Percentiles rank a stretch among this genome's conserved stretches.
phyloP scores from a whole-genome alignment of 805 yeast species.

The Kodamaea jinghongensis region DNA sequence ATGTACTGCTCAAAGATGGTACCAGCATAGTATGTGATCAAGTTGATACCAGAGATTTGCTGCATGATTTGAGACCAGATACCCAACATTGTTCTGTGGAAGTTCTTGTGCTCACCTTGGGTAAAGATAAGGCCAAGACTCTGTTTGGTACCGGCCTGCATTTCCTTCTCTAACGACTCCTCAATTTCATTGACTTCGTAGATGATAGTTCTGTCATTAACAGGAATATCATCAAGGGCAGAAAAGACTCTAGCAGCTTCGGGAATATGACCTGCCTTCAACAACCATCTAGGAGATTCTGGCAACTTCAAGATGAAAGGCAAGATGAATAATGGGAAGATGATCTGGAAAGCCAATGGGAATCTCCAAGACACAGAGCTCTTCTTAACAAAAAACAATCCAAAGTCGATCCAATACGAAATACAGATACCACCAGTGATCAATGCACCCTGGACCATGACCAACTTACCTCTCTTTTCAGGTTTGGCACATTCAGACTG shows the following conservation, averaged over 20 bases:
- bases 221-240: slow-evolving; percentile 10
- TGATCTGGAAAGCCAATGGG: slow-evolving; percentile 5
- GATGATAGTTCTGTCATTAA: slow-evolving; percentile 10
- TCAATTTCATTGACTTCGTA: slow-evolving; percentile 20
- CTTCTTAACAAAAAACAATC: slow-evolving; percentile 7
- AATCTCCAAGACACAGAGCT: slow-evolving; percentile 11
- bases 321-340: slow-evolving; percentile 5
- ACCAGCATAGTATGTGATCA: slow-evolving; percentile 44
- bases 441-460: slow-evolving; percentile 22
- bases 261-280: slow-evolving; percentile 19
- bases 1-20: slow-evolving; percentile 35
- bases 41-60: slow-evolving; percentile 50
- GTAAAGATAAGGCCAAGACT: slow-evolving; percentile 23
- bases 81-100: slow-evolving; percentile 48
- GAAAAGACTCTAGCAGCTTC: slow-evolving; percentile 19
- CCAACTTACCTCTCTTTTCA: slow-evolving; percentile 7
- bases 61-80: slow-evolving; percentile 45
- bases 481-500: slow-evolving; percentile 12
- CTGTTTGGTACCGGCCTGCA: slow-evolving; percentile 16
- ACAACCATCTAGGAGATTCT: slow-evolving; percentile 32
- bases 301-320: slow-evolving; percentile 29
- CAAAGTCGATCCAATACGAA: slow-evolving; percentile 10
- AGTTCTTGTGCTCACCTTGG: slow-evolving; percentile 44
- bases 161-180: slow-evolving; percentile 14
- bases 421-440: slow-evolving; percentile 10